A percentile compares a stretch with the other conserved stretches of the same genome.
phyloP scores from a whole-genome alignment of 805 yeast genomes.

The Yarrowia phangngaensis region DNA sequence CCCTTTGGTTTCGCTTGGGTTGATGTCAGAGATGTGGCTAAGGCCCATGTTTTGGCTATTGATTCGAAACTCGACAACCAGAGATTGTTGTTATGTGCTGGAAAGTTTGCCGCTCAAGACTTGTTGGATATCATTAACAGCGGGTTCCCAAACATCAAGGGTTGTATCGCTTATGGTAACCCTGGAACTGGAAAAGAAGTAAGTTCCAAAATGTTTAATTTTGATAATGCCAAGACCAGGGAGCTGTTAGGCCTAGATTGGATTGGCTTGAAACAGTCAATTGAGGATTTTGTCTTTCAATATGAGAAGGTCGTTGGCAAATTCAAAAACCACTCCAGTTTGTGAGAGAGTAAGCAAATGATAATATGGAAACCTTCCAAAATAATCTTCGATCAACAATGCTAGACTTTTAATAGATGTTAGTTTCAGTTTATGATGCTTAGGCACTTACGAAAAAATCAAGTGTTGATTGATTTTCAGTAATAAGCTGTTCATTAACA shows the following conservation, averaged over 20 bases:
- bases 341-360: too few relatives aligned
- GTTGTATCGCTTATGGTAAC: slow-evolving; percentile 5
- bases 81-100: slow-evolving; percentile 32
- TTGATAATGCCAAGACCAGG: slow-evolving; percentile 9
- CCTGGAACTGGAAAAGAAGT: not conserved
- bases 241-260: slow-evolving; percentile 4
- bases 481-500: too few relatives aligned
- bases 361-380: too few relatives aligned
- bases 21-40: slow-evolving; percentile 63
- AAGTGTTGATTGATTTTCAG: too few relatives aligned
- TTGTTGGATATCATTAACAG: slow-evolving; percentile 30
- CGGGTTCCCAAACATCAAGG: slow-evolving; percentile 12
- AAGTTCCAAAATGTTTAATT: not conserved
- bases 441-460: too few relatives aligned
- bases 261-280: slow-evolving; percentile 16
- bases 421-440: too few relatives aligned
- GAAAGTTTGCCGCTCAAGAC: slow-evolving; percentile 28
- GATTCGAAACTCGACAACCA: slow-evolving; percentile 34
- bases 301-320: slow-evolving; percentile 16
- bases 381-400: too few relatives aligned
- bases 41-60: slow-evolving; percentile 52
- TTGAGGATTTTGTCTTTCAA: slow-evolving; percentile 5
- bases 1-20: slow-evolving; percentile 36
- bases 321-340: too few relatives aligned
- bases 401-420: too few relatives aligned